phyloP scores from a whole-genome alignment of 768 basidiomycete species.

The Suillus plorans region DNA sequence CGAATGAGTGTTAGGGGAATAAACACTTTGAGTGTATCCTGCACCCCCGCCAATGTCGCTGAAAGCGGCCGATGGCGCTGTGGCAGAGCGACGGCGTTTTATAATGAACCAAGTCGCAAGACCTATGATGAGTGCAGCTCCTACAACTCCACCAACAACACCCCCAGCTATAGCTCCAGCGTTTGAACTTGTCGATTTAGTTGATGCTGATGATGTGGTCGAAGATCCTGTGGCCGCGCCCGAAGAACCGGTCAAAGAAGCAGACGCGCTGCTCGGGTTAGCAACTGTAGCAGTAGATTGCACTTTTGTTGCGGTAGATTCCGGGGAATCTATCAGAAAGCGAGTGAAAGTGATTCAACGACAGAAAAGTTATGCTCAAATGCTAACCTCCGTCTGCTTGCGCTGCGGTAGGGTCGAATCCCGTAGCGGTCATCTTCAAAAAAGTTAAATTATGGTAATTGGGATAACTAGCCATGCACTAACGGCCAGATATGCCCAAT shows the following conservation, averaged over 20 bases:
- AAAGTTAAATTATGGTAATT: constrained; percentile 5
- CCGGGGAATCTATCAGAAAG: constrained; percentile 35
- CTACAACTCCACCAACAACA: constrained; percentile 62
- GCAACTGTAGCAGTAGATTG: constrained; percentile 25
- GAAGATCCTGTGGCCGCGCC: constrained; percentile 13
- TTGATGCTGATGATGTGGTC: constrained; percentile 7
- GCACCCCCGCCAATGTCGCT: background rate
- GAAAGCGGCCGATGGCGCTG: constrained; percentile 19
- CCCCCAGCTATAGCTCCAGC: constrained; percentile 61
- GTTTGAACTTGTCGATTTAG: constrained; percentile 23
- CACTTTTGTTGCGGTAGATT: constrained; percentile 39
- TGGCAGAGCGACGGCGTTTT: constrained; percentile 26
- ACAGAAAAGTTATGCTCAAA: background rate
- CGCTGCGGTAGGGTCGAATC: constrained; percentile 42
- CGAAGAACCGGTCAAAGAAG: constrained; percentile 15
- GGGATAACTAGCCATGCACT: constrained; percentile 31
- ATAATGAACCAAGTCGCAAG: constrained; percentile 39
- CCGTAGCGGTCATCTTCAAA: constrained; percentile 26
- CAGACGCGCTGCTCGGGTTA: constrained; percentile 13
- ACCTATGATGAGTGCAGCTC: constrained; percentile 42
- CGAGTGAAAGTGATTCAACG: background rate
- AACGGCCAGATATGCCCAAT: constrained; percentile 64
- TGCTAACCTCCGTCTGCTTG: constrained; percentile 27
- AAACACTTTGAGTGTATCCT: constrained; percentile 8
- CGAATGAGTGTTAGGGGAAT: constrained; percentile 10